These are phyloP conservation scores for Rubroshorea leprosula DNA, from an alignment of 345 rosid genomes.

Conservation along the genomic window DNA sequence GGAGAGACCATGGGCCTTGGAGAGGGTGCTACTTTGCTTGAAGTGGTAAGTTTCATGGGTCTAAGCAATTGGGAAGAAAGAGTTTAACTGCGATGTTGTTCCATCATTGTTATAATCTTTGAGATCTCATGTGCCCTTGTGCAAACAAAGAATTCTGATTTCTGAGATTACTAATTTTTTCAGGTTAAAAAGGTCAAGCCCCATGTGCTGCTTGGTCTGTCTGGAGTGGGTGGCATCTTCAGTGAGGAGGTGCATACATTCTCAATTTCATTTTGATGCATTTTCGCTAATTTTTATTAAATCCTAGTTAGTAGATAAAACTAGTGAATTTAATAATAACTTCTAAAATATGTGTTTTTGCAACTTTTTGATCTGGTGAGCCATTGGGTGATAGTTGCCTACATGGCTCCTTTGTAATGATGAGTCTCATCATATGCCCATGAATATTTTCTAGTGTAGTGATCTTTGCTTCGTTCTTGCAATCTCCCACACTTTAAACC, in stretches of 20 bases:
- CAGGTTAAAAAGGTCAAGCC: conserved; percentile 90
- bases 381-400: neutral
- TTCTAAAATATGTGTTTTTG: neutral
- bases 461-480: neutral
- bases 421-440: neutral
- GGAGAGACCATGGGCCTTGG: conserved; percentile 55
- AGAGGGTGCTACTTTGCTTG: conserved; percentile 79
- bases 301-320: neutral
- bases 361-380: neutral
- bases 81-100: conserved; percentile 4
- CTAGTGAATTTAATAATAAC: neutral
- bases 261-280: too few species aligned
- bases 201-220: conserved; percentile 93
- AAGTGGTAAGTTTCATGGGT: conserved; percentile 65
- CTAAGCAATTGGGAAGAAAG: conserved; percentile 9
- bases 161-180: conserved; percentile 11
- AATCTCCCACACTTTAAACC: too few species aligned
- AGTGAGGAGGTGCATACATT: conserved; percentile 54
- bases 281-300: neutral
- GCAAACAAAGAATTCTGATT: conserved; percentile 11
- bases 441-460: neutral
- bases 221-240: conserved; percentile 98
- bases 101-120: neutral
- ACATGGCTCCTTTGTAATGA: neutral
- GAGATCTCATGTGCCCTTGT: too few species aligned